These are phyloP conservation scores for Asterophora lycoperdoides DNA, from an alignment of 768 basidiomycete species.

Conservation along the genomic window DNA sequence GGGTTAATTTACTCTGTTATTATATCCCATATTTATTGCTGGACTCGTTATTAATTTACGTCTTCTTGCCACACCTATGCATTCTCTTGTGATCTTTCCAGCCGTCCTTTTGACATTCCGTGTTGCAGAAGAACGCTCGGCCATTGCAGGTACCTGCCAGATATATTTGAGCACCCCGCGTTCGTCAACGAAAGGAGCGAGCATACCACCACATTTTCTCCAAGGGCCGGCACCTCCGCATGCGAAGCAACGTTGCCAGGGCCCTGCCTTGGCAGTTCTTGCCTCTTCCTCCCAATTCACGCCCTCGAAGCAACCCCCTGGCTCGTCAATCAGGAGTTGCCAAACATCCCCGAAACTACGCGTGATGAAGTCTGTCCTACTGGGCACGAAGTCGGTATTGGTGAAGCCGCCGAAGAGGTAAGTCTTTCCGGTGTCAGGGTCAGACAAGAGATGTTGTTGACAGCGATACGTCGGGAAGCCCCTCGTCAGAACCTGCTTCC, in stretches of 20 bases:
- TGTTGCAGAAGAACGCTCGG: slow-evolving; percentile 25
- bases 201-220: slow-evolving; percentile 38
- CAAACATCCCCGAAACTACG: slow-evolving; percentile 34
- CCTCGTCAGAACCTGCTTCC: slow-evolving; percentile 37
- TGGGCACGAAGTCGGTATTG: slow-evolving; percentile 33
- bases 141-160: slow-evolving; percentile 19
- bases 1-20: neutral
- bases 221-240: slow-evolving; percentile 34
- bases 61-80: slow-evolving; percentile 20
- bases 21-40: neutral
- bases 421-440: slow-evolving; percentile 31
- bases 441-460: slow-evolving; percentile 28
- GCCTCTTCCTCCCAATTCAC: slow-evolving; percentile 35
- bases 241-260: slow-evolving; percentile 37
- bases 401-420: slow-evolving; percentile 39
- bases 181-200: neutral
- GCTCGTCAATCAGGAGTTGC: slow-evolving; percentile 33
- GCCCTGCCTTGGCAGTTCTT: slow-evolving; percentile 31
- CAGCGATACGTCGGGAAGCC: slow-evolving; percentile 41
- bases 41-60: neutral
- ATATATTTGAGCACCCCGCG: neutral
- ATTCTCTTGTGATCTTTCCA: slow-evolving; percentile 29
- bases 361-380: slow-evolving; percentile 22
- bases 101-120: slow-evolving; percentile 24
- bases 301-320: slow-evolving; percentile 32